Percentiles rank a stretch among this genome's conserved stretches.
phyloP scores from a whole-genome alignment of 805 yeast genomes.

The Dipodascopsis tothii region DNA sequence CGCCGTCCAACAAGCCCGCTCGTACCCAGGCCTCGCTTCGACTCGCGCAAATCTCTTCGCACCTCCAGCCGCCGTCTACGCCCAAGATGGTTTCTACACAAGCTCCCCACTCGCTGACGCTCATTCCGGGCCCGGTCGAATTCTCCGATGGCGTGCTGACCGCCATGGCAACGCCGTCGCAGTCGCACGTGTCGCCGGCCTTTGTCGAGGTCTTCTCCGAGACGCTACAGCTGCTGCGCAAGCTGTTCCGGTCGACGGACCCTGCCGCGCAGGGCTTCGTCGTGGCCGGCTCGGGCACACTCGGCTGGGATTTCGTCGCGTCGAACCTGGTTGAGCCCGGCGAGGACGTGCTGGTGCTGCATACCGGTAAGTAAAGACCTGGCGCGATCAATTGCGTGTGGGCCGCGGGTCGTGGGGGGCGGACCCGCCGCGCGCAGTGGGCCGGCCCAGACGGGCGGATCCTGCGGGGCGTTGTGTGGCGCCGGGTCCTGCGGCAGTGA shows the following conservation, averaged over 20 bases:
- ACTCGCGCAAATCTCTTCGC: slow-evolving; percentile 20
- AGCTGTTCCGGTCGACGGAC: slow-evolving; percentile 57
- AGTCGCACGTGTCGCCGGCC: slow-evolving; percentile 85
- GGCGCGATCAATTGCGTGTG: not conserved
- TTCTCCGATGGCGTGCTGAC: slow-evolving; percentile 69
- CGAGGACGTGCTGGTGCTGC: slow-evolving; percentile 70
- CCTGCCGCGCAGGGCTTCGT: slow-evolving; percentile 71
- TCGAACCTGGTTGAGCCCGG: slow-evolving; percentile 60
- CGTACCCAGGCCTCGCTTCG: not conserved
- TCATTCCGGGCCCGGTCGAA: slow-evolving; percentile 80
- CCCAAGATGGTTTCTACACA: slow-evolving; percentile 5
- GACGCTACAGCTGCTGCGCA: slow-evolving; percentile 60
- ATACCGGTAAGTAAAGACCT: slow-evolving; percentile 63
- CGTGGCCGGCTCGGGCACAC: slow-evolving; percentile 83
- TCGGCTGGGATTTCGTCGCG: slow-evolving; percentile 89
- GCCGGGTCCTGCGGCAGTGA: not conserved
- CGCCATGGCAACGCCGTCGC: slow-evolving; percentile 76
- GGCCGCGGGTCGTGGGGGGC: not conserved
- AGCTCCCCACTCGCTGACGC: slow-evolving; percentile 35
- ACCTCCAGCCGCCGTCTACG: slow-evolving; percentile 39
- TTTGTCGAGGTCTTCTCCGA: slow-evolving; percentile 67
- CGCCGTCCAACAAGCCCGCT: not conserved
- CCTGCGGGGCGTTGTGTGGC: too few relatives aligned
- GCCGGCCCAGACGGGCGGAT: too few relatives aligned
- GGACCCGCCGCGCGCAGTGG: too few relatives aligned